Evolutionary conservation across 441 rosid genomes (phyloP), one percentile per base, ranked within the genome.

Genomic region (Dalechampia spathulata): DNA sequence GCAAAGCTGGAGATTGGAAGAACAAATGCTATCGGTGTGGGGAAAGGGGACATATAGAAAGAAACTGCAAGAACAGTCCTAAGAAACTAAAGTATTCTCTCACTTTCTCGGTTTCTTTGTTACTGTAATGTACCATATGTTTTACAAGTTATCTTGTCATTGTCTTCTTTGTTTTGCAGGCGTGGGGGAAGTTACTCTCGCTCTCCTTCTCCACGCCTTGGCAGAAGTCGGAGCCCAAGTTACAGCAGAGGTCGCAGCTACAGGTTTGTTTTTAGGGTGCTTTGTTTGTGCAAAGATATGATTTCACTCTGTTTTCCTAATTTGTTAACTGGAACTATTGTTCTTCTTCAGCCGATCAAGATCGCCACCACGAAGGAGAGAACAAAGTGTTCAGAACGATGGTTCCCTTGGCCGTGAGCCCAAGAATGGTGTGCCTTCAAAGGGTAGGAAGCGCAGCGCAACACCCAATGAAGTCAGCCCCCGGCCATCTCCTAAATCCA

Each of bases 1-100:
- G 96, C 78, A 82, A 79, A 52, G 83, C 89, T 60, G 92, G 86
- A 52, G 92, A 87, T 61, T 84, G 90, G 92, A 84, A 87, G 76
- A 84, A 82, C 64, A 82, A 83, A 57, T 87, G 92, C 48, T 87
- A 84, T 22, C 83, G 90, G 34, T 84, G 92, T 65, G 92, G 89
- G 41, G 87, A 78, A 48, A 67, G 92, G 55, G 92, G 89, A 23
- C 92, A 87, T 69, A 77, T 80, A 21, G 89, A 87, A 69, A 79
- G 89, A 49, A 82, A 78, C 61, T 87, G 92, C 79, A 81, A 77
- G 74, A 84, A 77, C 73, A 83, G 89, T 58, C 87, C 96, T 26
- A 72, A 74, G 66, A 82, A 82, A 70, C 74, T 77, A 14, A 82
- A 65, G 90, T 83, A 72, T 58, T 53, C 32, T 15, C n/a, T 6